Evolutionary conservation across 371 early-diverging fungal species (phyloP).

Genomic region (Syncephalastrum racemosum): DNA sequence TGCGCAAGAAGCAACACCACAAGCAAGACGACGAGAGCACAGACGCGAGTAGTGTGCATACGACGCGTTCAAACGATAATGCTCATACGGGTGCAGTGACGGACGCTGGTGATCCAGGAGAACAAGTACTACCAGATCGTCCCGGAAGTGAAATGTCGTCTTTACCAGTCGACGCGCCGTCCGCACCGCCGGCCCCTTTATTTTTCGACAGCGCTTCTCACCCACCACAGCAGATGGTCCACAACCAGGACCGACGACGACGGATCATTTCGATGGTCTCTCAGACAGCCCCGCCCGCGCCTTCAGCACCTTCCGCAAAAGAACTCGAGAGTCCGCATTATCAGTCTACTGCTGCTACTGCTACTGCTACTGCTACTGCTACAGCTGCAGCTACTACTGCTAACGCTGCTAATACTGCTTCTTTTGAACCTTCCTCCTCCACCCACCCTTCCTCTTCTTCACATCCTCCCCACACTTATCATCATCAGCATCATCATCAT

Average conservation of each 20-base stretch:
- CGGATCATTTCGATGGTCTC: slow-evolving; percentile 12
- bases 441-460: too few relatives aligned
- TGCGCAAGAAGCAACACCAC: slow-evolving; percentile 10
- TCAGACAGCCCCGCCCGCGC: slow-evolving; percentile 11
- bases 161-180: slow-evolving; percentile 1
- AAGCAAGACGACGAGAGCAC: slow-evolving; percentile 1
- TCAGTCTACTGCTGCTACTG: neutral
- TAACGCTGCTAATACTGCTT: neutral
- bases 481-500: too few relatives aligned
- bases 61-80: neutral
- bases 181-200: neutral
- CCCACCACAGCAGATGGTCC: too few relatives aligned
- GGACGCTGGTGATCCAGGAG: slow-evolving; percentile 4
- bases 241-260: neutral
- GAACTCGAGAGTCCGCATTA: slow-evolving; percentile 8
- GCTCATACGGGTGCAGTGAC: neutral
- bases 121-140: slow-evolving; percentile 4
- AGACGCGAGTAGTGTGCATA: neutral
- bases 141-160: neutral
- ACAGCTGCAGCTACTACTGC: neutral
- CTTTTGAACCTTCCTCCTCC: neutral
- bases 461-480: too few relatives aligned
- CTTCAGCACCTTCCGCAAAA: slow-evolving; percentile 23
- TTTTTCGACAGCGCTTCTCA: too few relatives aligned
- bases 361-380: neutral